Evolutionary conservation across 2,329 filamentous ascomycete species (phyloP), one percentile per base, ranked within the genome.

Genomic region (Dactylellina cionopaga): DNA sequence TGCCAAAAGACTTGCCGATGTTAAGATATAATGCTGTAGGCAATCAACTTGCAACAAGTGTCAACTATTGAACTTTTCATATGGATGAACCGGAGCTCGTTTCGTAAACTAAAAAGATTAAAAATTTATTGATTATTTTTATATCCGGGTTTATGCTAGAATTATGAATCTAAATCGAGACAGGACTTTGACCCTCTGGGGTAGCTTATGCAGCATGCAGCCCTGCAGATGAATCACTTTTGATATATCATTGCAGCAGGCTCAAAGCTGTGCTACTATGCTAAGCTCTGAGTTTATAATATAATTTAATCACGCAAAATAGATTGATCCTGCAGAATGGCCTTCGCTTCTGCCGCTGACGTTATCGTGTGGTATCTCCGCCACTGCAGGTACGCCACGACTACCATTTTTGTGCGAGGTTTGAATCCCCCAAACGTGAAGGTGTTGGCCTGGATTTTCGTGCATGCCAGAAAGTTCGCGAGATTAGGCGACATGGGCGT

Each of bases 41-140:
- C 66, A 71, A 71, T 71, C 66, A 71, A 71, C 31, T 63, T 71
- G 58, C 43, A 71, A 71, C 66, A 71, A 56, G 66, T 71, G 56
- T 64, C 35, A 15, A 49, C 13, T n/a, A n/a, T n/a, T n/a, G n/a
- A n/a, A n/a, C n/a, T n/a, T n/a, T n/a, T n/a, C n/a, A n/a, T n/a
- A n/a, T n/a, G n/a, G n/a, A n/a, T n/a, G 44, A 63, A 52, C 33
- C 58, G 37, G 58, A 63, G 58, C 58, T 63, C 58, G 43, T 52
- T 22, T 6, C 44, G 10, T 19, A 10, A 10, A n/a, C 9, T 46
- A 46, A 22, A 46, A 19, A 22, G n/a, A 22, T 19, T 41, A 41
- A 5, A 7, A 24, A 47, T 29, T 27, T 47, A 7, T 25, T n/a
- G 25, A 27, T 47, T 47, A n/a, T 5, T 5, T 9, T 6, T n/a